These are phyloP conservation scores for Piloderma croceum DNA, from an alignment of 768 basidiomycete species.

Conservation along the genomic window DNA sequence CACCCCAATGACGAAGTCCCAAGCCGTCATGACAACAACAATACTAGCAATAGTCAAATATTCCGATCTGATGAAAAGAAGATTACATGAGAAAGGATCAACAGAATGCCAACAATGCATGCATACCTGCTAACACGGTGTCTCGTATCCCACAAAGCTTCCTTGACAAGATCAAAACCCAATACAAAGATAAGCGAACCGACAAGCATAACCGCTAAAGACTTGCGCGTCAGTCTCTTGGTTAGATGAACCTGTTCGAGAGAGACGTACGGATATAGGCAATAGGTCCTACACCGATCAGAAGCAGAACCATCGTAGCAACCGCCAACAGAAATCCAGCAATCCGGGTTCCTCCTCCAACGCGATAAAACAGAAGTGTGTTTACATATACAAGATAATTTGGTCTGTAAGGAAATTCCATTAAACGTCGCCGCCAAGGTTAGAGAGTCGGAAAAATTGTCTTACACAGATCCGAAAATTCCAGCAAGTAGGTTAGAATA, in stretches of 20 bases:
- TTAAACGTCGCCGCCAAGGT: conserved; percentile 12
- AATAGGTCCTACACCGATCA: conserved; percentile 85
- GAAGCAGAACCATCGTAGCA: conserved; percentile 63
- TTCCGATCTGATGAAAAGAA: conserved; percentile 47
- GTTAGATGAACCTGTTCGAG: neutral
- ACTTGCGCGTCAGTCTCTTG: neutral
- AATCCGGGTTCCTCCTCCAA: conserved; percentile 81
- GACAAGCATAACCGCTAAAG: conserved; percentile 82
- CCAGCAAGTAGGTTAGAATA: conserved; percentile 86
- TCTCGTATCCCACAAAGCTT: conserved; percentile 94
- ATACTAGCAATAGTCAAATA: conserved; percentile 82
- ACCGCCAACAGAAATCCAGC: conserved; percentile 82
- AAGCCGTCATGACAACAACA: conserved; percentile 88
- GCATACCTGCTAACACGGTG: conserved; percentile 75
- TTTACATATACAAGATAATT: conserved; percentile 89
- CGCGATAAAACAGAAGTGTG: conserved; percentile 89
- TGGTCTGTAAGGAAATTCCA: conserved; percentile 38
- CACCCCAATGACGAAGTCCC: conserved; percentile 93
- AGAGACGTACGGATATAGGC: conserved; percentile 76
- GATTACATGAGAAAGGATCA: neutral
- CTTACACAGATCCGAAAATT: conserved; percentile 72
- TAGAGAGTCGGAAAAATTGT: conserved; percentile 11
- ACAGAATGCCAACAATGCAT: neutral
- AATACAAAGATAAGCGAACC: conserved; percentile 90
- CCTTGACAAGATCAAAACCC: conserved; percentile 90